phyloP scores from a whole-genome alignment of 345 rosid species.

The Salix viminalis region DNA sequence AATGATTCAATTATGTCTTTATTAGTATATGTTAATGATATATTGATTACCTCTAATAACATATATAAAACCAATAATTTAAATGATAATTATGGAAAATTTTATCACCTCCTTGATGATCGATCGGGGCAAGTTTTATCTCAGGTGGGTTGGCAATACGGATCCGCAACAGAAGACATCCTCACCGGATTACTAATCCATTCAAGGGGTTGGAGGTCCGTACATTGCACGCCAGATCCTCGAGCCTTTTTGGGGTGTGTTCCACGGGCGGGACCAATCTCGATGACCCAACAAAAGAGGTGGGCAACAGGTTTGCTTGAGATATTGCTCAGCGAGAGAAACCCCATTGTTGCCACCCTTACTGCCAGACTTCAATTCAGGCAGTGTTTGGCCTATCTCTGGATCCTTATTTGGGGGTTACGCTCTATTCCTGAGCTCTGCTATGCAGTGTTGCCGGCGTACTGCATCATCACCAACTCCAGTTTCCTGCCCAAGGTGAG shows the following conservation, averaged over 20 bases:
- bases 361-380: conserved; percentile 39
- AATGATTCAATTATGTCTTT: not conserved
- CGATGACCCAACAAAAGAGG: conserved; percentile 51
- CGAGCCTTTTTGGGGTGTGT: conserved; percentile 58
- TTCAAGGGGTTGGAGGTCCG: conserved; percentile 49
- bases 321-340: conserved; percentile 32
- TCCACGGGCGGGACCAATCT: conserved; percentile 34
- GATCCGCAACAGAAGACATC: conserved; percentile 49
- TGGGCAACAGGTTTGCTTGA: conserved; percentile 67
- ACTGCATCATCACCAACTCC: conserved; percentile 49
- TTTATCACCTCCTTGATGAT: no score
- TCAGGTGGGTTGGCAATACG: conserved; percentile 66
- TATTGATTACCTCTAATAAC: not conserved
- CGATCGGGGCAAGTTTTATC: not conserved
- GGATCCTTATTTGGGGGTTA: conserved; percentile 25
- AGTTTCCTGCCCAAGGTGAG: conserved; percentile 62
- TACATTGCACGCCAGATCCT: conserved; percentile 26
- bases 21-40: not conserved
- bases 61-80: not conserved
- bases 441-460: conserved; percentile 54
- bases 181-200: conserved; percentile 54
- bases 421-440: conserved; percentile 55
- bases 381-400: conserved; percentile 43
- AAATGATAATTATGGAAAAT: not conserved
- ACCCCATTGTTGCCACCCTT: conserved; percentile 33